Evolutionary conservation across 305 asterid species (phyloP).

Genomic region (Fraxinus ornus): DNA sequence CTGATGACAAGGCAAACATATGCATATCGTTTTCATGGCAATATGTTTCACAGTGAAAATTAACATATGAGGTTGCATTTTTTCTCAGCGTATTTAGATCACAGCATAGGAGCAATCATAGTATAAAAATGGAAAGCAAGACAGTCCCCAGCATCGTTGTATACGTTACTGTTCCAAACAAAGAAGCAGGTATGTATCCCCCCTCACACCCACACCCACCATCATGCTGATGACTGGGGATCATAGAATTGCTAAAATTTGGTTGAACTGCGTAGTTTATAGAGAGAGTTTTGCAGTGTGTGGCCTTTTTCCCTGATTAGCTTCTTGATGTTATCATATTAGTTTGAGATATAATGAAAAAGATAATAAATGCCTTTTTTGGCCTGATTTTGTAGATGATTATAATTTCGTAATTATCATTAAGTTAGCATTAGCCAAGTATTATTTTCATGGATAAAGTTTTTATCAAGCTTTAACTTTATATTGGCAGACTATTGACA

Average conservation of each 20-base stretch:
- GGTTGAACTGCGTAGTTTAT: not conserved
- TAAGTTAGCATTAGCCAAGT: not conserved
- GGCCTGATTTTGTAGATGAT: not conserved
- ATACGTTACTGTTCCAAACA: constrained; percentile 92
- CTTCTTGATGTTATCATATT: not conserved
- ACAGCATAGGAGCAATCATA: constrained; percentile 35
- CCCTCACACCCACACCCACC: not conserved
- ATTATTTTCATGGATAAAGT: not conserved
- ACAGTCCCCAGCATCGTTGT: constrained; percentile 89
- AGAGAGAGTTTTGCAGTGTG: not conserved
- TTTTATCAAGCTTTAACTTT: not conserved
- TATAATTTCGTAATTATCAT: not conserved
- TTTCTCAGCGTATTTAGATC: constrained; percentile 34
- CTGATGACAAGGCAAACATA: constrained; percentile 4
- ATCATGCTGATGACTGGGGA: not conserved
- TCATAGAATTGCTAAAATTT: not conserved
- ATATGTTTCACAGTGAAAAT: constrained; percentile 8
- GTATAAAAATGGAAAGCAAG: constrained; percentile 65
- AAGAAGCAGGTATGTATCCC: constrained; percentile 69
- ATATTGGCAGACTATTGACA: not conserved
- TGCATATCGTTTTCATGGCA: not conserved
- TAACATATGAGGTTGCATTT: constrained; percentile 20
- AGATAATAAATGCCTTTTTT: not conserved
- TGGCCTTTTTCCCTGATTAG: not conserved
- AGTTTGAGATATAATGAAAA: not conserved